Evolutionary conservation across 2,329 filamentous ascomycete genomes (phyloP).

Genomic region (Parastagonospora avenae): DNA sequence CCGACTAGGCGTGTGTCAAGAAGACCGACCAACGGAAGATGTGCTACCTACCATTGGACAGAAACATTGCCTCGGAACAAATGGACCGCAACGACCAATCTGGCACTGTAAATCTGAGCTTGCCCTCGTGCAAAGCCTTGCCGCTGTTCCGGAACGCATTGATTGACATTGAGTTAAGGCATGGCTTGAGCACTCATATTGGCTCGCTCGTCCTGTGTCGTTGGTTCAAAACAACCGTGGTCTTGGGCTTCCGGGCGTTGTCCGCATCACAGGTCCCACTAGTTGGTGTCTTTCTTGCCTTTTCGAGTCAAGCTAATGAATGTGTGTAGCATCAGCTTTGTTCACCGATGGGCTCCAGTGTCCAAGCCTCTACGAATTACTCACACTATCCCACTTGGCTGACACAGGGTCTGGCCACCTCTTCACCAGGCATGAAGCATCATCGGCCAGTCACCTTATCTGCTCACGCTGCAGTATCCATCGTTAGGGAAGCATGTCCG

Average conservation of each 20-base stretch:
- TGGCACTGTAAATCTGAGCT: constrained; percentile 20
- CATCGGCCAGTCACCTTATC: constrained; percentile 57
- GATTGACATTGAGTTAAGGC: constrained; percentile 23
- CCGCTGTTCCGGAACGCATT: constrained; percentile 32
- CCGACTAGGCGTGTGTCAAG: constrained; percentile 31
- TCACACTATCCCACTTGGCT: constrained; percentile 36
- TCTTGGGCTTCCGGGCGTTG: constrained; percentile 26
- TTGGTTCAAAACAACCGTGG: constrained; percentile 20
- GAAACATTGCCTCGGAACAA: constrained; percentile 30
- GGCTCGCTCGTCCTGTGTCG: constrained; percentile 18
- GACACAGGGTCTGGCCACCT: constrained; percentile 39
- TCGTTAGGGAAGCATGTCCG: constrained; percentile 40
- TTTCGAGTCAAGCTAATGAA: constrained; percentile 42
- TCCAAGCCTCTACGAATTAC: constrained; percentile 29
- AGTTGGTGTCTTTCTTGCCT: constrained; percentile 26
- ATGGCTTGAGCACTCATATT: constrained; percentile 24
- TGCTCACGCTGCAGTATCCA: constrained; percentile 47
- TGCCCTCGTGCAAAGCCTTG: constrained; percentile 20
- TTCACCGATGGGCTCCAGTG: constrained; percentile 33
- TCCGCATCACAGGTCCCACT: constrained; percentile 26
- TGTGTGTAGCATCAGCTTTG: constrained; percentile 39
- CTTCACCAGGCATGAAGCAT: constrained; percentile 38
- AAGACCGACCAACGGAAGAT: constrained; percentile 38
- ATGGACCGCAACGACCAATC: constrained; percentile 22
- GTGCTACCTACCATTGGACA: constrained; percentile 16